Evolutionary conservation across 2,329 filamentous ascomycete species (phyloP).

Genomic region (Septoria petroselini): DNA sequence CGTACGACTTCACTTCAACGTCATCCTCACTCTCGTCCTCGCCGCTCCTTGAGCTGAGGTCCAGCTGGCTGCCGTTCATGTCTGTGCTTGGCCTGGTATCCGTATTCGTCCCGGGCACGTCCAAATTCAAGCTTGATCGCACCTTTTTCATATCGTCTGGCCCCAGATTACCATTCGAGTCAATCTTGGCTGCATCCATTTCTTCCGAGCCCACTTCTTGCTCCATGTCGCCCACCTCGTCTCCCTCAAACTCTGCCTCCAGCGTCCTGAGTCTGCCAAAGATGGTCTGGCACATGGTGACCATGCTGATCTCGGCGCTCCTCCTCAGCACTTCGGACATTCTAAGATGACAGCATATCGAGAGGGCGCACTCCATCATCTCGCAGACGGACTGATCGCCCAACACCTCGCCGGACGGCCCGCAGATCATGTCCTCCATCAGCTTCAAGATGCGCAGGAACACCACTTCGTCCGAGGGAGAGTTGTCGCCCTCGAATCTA

Average conservation of each 20-base stretch:
- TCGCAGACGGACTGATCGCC: slow-evolving; percentile 98
- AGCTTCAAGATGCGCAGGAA: slow-evolving; percentile 89
- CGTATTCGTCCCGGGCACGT: slow-evolving; percentile 34
- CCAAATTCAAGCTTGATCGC: slow-evolving; percentile 61
- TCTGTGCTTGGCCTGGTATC: slow-evolving; percentile 39
- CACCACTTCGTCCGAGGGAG: slow-evolving; percentile 91
- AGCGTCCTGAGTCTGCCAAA: slow-evolving; percentile 89
- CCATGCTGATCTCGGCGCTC: slow-evolving; percentile 94
- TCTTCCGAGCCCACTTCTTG: slow-evolving; percentile 61
- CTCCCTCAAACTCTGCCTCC: slow-evolving; percentile 61
- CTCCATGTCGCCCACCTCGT: slow-evolving; percentile 62
- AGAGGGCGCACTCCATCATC: slow-evolving; percentile 98
- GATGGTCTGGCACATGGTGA: slow-evolving; percentile 98
- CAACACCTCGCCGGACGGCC: slow-evolving; percentile 85
- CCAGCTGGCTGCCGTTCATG: slow-evolving; percentile 44
- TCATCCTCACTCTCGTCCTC: slow-evolving; percentile 43
- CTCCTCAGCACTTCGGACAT: slow-evolving; percentile 86
- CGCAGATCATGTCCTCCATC: slow-evolving; percentile 98
- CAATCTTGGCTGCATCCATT: slow-evolving; percentile 75
- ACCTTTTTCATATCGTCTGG: slow-evolving; percentile 42
- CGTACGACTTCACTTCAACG: slow-evolving; percentile 76
- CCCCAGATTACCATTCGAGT: slow-evolving; percentile 44
- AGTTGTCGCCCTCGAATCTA: slow-evolving; percentile 94
- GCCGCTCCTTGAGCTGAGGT: slow-evolving; percentile 38
- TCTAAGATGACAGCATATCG: slow-evolving; percentile 91